phyloP scores from a whole-genome alignment of 2,329 filamentous ascomycete species.

The Pyrenophora tritici-repentis region DNA sequence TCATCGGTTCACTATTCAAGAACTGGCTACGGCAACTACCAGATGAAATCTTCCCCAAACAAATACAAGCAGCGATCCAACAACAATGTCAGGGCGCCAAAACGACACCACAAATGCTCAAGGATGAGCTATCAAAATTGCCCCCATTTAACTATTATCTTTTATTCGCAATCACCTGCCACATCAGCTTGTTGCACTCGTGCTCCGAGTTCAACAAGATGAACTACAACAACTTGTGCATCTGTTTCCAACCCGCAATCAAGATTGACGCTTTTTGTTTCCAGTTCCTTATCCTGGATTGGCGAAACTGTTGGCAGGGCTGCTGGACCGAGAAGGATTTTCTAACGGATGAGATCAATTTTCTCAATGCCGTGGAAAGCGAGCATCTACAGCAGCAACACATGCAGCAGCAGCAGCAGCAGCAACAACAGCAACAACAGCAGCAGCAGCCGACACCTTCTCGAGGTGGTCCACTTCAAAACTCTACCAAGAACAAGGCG shows the following conservation, averaged over 20 bases:
- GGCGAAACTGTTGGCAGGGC: constrained; percentile 96
- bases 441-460: constrained; percentile 24
- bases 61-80: constrained; percentile 77
- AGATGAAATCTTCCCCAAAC: constrained; percentile 89
- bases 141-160: constrained; percentile 98
- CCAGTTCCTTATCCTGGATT: constrained; percentile 91
- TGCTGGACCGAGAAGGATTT: constrained; percentile 87
- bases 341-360: constrained; percentile 42
- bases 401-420: constrained; percentile 1
- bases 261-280: constrained; percentile 96
- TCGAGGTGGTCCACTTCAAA: constrained; percentile 34
- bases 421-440: constrained; percentile 5
- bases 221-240: constrained; percentile 93
- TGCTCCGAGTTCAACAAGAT: constrained; percentile 98
- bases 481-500: constrained; percentile 32
- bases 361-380: constrained; percentile 29
- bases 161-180: constrained; percentile 94
- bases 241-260: constrained; percentile 96
- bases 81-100: constrained; percentile 79
- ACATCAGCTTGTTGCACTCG: constrained; percentile 86
- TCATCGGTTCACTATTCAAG: constrained; percentile 94
- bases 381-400: constrained; percentile 9
- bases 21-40: constrained; percentile 94
- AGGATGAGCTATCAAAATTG: constrained; percentile 91
- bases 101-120: constrained; percentile 79